A percentile compares a stretch with the other conserved stretches of the same genome.
These are phyloP conservation scores for Tinospora cordifolia DNA, from an alignment of 164 flowering plant genomes.

Conservation along the genomic window DNA sequence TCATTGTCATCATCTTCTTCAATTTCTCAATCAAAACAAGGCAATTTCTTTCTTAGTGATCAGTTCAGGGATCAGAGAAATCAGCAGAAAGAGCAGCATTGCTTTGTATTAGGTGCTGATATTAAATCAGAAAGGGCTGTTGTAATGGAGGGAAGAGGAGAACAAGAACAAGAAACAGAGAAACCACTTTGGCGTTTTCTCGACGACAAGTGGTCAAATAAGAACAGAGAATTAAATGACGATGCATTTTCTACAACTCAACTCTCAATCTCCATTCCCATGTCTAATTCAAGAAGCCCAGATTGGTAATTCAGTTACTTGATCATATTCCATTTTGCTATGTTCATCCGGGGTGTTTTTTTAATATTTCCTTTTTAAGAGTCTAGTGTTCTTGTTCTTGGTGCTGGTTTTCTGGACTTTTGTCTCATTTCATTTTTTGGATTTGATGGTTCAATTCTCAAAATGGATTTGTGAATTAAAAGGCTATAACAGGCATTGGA, in stretches of 20 bases:
- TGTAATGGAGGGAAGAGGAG: slow-evolving; percentile 16
- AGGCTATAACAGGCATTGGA: too few species aligned
- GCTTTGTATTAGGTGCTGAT: slow-evolving; percentile 36
- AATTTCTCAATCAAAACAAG: slow-evolving; percentile 8
- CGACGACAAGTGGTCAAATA: slow-evolving; percentile 22
- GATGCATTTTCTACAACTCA: slow-evolving; percentile 22
- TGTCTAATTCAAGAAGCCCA: slow-evolving; percentile 19
- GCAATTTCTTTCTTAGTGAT: slow-evolving; percentile 7
- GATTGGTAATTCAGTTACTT: neutral
- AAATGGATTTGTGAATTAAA: neutral
- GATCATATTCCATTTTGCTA: too few species aligned
- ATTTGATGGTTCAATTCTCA: neutral
- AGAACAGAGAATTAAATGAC: slow-evolving; percentile 13
- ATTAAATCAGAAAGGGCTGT: slow-evolving; percentile 23
- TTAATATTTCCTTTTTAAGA: neutral
- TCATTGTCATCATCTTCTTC: neutral
- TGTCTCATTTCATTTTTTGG: neutral
- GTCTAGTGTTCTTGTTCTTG: neutral
- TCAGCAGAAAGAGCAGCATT: slow-evolving; percentile 26
- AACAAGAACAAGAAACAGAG: slow-evolving; percentile 25
- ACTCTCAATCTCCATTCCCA: slow-evolving; percentile 31
- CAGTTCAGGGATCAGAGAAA: slow-evolving; percentile 13
- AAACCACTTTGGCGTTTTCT: slow-evolving; percentile 38
- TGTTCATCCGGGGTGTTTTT: too few species aligned
- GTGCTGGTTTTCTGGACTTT: neutral